A percentile compares a stretch with the other conserved stretches of the same genome.
Evolutionary conservation across 805 yeast genomes (phyloP).

Genomic region (Sugiyamaella boreocaroliniensis): DNA sequence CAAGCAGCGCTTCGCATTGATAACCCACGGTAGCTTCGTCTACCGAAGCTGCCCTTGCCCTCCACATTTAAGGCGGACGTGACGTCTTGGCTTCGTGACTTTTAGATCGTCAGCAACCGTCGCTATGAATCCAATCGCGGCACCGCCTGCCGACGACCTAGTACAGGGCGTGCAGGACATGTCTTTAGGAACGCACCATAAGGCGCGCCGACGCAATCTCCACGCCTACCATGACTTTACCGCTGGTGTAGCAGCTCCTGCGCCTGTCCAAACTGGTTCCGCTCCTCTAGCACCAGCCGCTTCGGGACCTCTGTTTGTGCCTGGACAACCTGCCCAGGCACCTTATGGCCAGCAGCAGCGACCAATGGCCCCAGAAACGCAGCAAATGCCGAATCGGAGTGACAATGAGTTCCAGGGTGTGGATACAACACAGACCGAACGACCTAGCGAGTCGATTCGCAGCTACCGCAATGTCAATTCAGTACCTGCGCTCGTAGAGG

Average conservation of each 20-base stretch:
- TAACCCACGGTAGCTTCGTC: too few relatives aligned
- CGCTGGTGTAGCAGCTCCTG: not conserved
- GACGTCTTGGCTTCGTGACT: not conserved
- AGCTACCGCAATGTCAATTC: conserved; percentile 8
- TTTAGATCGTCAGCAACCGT: not conserved
- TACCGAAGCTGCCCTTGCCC: too few relatives aligned
- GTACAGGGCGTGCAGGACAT: not conserved
- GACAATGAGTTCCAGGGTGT: not conserved
- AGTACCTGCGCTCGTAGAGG: conserved; percentile 35
- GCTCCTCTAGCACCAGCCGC: not conserved
- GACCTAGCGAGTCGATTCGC: not conserved
- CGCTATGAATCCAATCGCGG: not conserved
- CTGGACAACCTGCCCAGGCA: not conserved
- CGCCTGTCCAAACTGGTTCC: not conserved
- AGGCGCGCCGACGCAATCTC: conserved; percentile 22
- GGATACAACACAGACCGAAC: not conserved
- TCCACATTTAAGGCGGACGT: too few relatives aligned
- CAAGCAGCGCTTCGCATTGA: too few relatives aligned
- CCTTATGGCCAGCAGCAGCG: not conserved
- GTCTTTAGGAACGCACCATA: conserved; percentile 10
- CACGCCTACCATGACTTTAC: conserved; percentile 12
- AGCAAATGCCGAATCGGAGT: not conserved
- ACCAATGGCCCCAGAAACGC: not conserved
- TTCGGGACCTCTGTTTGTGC: not conserved
- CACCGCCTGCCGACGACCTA: not conserved